Evolutionary conservation across 2,329 filamentous ascomycete species (phyloP), one percentile per base, ranked within the genome.

Genomic region (Aaosphaeria arxii): DNA sequence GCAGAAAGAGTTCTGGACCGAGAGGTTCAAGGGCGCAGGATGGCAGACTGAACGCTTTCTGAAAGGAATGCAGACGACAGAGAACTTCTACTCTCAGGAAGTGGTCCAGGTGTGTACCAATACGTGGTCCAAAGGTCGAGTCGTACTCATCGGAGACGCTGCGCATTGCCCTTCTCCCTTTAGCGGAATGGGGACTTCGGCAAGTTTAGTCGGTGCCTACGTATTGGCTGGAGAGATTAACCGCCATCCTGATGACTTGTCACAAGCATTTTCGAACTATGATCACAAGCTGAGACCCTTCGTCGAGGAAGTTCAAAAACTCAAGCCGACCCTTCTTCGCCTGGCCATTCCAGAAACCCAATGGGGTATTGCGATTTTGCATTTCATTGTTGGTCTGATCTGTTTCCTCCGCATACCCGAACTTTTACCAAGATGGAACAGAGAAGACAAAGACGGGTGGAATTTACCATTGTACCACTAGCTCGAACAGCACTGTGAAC

Each of bases 71-170:
- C 52, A 62, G 7, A 47, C 53, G 42, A 44, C 61, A 1, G 55
- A 69, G 1, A 71, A 79, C 52, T 79, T 79, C 49, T 80, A 79
- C 61, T 62, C 62, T 38, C 56, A 72, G 11, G 64, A 71, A 5
- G 57, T 78, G 39, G 71, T 64, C 0, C 66, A 75, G 41, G 72
- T 83, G 30, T 73, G 73, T 44, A 45, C 76, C 50, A 56, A 70
- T 1, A 47, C 48, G 3, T 79, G 71, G 75, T 74, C 63, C 29
- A 62, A 63, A 0, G 76, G 78, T 0, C 73, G 78, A 0, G 70
- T 82, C 1, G 73, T 67, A 3, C 64, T 82, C 0, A 46, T 82
- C 0, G 80, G 80, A 0, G 80, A 84, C 52, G 77, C 81, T 1
- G 79, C 63, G 0, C 76, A 76, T 52, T 75, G 72, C 32, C 76